Base-by-base conservation (phyloP, 1,284 basidiomycete genomes). In the Hemileia vastatrix region DNA sequence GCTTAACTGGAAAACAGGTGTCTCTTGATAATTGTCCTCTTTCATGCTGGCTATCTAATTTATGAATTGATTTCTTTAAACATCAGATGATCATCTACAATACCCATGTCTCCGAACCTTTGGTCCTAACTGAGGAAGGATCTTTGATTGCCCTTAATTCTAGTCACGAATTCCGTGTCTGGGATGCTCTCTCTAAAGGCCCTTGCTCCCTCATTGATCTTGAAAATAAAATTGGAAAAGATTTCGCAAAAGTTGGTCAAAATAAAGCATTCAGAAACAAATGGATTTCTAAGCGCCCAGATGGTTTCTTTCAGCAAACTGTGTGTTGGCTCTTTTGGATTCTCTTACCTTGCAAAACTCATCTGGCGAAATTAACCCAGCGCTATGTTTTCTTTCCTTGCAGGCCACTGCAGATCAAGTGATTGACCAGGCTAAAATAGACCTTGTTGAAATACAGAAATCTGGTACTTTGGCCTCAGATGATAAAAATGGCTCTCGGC, bases 181-280 rank as follows among this genome's bases (percentile, higher is more conserved):
- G 59, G 59, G 52, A 62, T 36, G 59, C 44, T 33, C 23, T 62
- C 15, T 51, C 52, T 9, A 45, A 62, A 9, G 18, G 40, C 15
- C 52, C 52, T 13, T 36, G 54, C 31, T 40, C 50, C 27, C 51
- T 63, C 48, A 33, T 27, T n/a, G 54, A 56, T 24, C 43, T 63
- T 6, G 48, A 63, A 52, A 43, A 31, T 2, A 40, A 27, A 2
- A n/a, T 76, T n/a, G 73, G 73, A 5, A 71, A 71, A 3, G 75
- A 73, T 36, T 67, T 66, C 19, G 71, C 75, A 53, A 74, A 73
- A 66, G 69, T 75, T 66, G 95, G 95, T 2, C 95, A 98, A 77
- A 86, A 87, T 27, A 84, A 88, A 67, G 95, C 94, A 21, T 96
- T 99, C 83, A 95, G 93, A 79, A 94, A 89, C 73, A 90, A 88